Evolutionary conservation across 2,329 filamentous ascomycete species (phyloP).

Genomic region (Arachnopeziza araneosa): DNA sequence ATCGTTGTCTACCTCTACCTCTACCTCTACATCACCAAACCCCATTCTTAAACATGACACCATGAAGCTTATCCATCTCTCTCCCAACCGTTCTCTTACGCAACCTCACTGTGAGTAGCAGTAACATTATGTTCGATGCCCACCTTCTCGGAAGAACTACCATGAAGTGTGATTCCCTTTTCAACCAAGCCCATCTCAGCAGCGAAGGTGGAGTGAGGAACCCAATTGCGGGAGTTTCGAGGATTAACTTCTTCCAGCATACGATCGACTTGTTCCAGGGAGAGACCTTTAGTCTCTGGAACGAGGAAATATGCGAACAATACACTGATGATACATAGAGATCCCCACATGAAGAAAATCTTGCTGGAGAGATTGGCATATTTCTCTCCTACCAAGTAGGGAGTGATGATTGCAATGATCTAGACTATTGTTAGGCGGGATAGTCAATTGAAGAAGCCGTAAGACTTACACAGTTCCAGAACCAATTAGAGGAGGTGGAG

Average conservation of each 20-base stretch:
- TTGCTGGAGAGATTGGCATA: constrained; percentile 64
- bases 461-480: constrained; percentile 56
- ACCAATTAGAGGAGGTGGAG: constrained; percentile 83
- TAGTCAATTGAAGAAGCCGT: neutral
- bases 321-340: constrained; percentile 63
- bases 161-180: constrained; percentile 3
- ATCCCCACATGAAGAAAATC: constrained; percentile 73
- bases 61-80: too few species aligned
- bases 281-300: constrained; percentile 84
- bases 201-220: constrained; percentile 27
- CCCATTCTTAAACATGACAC: too few species aligned
- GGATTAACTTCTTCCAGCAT: constrained; percentile 53
- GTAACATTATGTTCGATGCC: constrained; percentile 1
- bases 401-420: constrained; percentile 63
- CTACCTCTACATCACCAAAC: too few species aligned
- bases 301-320: constrained; percentile 71
- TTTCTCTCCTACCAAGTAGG: constrained; percentile 64
- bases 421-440: constrained; percentile 34
- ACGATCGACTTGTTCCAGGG: constrained; percentile 75
- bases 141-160: constrained; percentile 12
- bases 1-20: too few species aligned
- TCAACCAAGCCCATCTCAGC: constrained; percentile 20
- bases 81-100: neutral
- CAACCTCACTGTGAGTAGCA: neutral
- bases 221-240: constrained; percentile 28